Base-by-base conservation (phyloP, 2,329 filamentous ascomycete genomes). In the Ophiostoma pallidulum region DNA sequence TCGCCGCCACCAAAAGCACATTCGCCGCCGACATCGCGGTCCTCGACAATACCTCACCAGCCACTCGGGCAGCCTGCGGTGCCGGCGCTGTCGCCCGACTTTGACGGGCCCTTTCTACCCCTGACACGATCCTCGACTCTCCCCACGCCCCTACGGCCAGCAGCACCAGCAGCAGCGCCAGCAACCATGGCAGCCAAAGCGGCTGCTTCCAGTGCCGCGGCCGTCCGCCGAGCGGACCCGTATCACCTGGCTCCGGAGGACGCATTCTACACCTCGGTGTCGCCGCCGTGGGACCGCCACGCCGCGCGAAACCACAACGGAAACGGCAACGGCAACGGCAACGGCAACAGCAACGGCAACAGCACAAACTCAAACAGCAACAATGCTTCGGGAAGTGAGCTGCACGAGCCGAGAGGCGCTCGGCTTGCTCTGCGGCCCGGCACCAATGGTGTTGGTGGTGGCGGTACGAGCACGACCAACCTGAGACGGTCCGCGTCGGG, bases 161-260 rank as follows among this genome's bases (percentile, higher is more conserved):
- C 62, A 32, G 54, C 60, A 45, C 55, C 45, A 12, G 40, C 51
- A 3, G 38, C 32, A 9, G n/a, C 28, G 14, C 3, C 40, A 9
- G 13, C 40, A 10, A 19, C 43, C 2, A 24, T 33, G 31, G 32
- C 33, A 8, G 5, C 31, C 18, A 39, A 22, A 19, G 26, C 37
- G 10, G 18, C 29, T 4, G 24, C n/a, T n/a, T n/a, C 49, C n/a
- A 43, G n/a, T 28, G 26, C 32, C 10, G 29, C 29, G 7, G 31
- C 26, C 24, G 8, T 33, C 14, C 39, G 45, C 26, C 70, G 72
- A 39, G 63, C 72, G 45, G 77, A 82, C 56, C 80, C 82, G 26
- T 82, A 75, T 43, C 82, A 81, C 53, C 80, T 94, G 36, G 83
- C 86, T 4, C 88, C 88, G 14, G 84, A 91, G 67, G 88, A 94